Conservation (phyloP, 2,329 filamentous ascomycete species). For the Botrytis squamosa region DNA sequence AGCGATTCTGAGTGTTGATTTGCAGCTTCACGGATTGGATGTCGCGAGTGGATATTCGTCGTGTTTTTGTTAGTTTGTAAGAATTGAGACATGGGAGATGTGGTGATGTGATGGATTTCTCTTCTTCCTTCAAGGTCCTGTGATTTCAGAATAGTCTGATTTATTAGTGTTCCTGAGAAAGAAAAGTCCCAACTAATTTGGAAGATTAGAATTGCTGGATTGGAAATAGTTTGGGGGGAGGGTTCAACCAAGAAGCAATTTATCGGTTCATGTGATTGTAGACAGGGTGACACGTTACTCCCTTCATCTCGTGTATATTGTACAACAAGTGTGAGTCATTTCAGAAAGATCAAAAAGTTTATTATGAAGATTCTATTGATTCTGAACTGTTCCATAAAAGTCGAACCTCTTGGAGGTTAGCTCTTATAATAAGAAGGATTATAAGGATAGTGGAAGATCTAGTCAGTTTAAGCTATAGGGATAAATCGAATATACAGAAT, state of each 20-base stretch:
- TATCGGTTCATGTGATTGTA: neutral
- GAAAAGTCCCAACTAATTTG: neutral
- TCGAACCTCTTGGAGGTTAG: too few relatives aligned
- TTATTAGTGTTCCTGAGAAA: neutral
- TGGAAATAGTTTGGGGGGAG: too few relatives aligned
- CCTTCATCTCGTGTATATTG: neutral
- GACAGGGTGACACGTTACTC: neutral
- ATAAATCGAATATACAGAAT: too few relatives aligned
- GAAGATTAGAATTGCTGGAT: neutral
- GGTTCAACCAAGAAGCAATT: neutral
- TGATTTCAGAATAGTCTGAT: neutral
- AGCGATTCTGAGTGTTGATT: neutral
- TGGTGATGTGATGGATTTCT: neutral
- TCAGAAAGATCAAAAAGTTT: too few relatives aligned
- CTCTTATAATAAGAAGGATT: too few relatives aligned
- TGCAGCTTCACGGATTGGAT: neutral
- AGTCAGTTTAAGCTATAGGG: too few relatives aligned
- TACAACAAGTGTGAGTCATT: neutral
- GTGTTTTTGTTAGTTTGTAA: neutral
- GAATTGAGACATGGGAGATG: neutral
- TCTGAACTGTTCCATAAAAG: slow-evolving; percentile 9
- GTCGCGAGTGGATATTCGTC: neutral
- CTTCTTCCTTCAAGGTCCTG: neutral
- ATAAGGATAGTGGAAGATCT: too few relatives aligned
- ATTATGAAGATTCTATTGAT: neutral